A percentile compares a stretch with the other conserved stretches of the same genome.
Evolutionary conservation across 495 filamentous ascomycete species (phyloP).

Genomic region (Penicillium atrosanguineum): DNA sequence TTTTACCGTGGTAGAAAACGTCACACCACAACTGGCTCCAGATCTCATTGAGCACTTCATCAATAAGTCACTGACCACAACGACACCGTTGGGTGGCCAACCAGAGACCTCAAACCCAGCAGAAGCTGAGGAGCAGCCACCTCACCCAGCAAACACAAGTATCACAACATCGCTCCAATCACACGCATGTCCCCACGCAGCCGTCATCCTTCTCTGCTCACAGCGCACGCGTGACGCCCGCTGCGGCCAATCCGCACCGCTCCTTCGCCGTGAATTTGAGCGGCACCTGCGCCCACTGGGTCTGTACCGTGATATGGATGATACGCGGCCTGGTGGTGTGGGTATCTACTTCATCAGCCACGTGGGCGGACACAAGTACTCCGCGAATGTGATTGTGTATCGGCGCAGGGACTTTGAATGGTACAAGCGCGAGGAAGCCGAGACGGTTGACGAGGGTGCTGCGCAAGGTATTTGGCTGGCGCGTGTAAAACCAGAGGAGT

Average conservation of each 20-base stretch:
- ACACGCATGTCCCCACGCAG: slow-evolving; percentile 73
- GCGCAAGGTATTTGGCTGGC: slow-evolving; percentile 94
- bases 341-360: slow-evolving; percentile 96
- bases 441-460: slow-evolving; percentile 54
- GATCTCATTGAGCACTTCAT: slow-evolving; percentile 71
- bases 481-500: slow-evolving; percentile 83
- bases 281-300: slow-evolving; percentile 82
- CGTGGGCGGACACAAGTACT: slow-evolving; percentile 88
- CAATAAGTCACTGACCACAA: slow-evolving; percentile 70
- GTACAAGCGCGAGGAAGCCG: slow-evolving; percentile 32
- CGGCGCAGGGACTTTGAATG: slow-evolving; percentile 60
- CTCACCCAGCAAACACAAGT: slow-evolving; percentile 29
- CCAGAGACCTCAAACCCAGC: slow-evolving; percentile 6
- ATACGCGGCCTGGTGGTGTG: slow-evolving; percentile 83
- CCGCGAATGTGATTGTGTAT: slow-evolving; percentile 88
- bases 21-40: slow-evolving; percentile 71
- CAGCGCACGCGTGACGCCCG: slow-evolving; percentile 90
- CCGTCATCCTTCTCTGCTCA: slow-evolving; percentile 88
- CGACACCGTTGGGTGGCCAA: slow-evolving; percentile 57
- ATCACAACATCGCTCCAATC: slow-evolving; percentile 56
- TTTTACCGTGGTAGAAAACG: slow-evolving; percentile 82
- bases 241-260: slow-evolving; percentile 88
- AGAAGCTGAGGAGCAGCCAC: slow-evolving; percentile 8
- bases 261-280: slow-evolving; percentile 83
- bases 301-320: slow-evolving; percentile 81